These are phyloP conservation scores for Setaria viridis DNA, from an alignment of 202 grass and related monocot species.

Conservation along the genomic window DNA sequence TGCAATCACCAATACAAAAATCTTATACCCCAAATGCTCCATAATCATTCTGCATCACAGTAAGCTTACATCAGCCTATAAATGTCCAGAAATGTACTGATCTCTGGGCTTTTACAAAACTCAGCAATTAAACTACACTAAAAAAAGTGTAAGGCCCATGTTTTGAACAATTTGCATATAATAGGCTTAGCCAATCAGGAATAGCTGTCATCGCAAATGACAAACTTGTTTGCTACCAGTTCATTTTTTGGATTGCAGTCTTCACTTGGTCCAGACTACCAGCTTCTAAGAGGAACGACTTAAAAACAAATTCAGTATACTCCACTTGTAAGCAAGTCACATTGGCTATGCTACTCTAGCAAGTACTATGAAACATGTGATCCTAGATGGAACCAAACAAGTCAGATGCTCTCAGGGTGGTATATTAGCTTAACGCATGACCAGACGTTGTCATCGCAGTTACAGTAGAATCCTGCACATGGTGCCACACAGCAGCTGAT, in stretches of 20 bases:
- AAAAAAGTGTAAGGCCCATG: neutral
- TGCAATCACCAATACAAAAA: slow-evolving; percentile 46
- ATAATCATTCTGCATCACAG: neutral
- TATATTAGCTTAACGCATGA: neutral
- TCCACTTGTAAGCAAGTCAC: neutral
- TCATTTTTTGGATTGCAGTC: neutral
- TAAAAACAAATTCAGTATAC: neutral
- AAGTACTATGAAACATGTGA: slow-evolving; percentile 1
- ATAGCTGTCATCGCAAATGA: neutral
- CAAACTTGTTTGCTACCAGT: neutral
- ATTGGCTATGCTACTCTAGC: slow-evolving; percentile 16
- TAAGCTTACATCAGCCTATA: neutral
- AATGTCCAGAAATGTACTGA: slow-evolving; percentile 2
- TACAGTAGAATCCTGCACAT: neutral
- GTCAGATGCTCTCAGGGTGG: neutral
- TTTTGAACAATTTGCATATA: neutral
- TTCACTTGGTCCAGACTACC: neutral
- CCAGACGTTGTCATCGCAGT: neutral
- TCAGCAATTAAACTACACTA: neutral
- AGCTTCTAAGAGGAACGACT: neutral
- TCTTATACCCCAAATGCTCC: neutral
- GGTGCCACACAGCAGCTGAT: neutral
- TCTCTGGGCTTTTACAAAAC: neutral
- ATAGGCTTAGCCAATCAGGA: neutral
- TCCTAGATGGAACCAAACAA: neutral